Evolutionary conservation across 179 eudicot species (phyloP), one percentile per base, ranked within the genome.

Genomic region (Carnegiea gigantea): DNA sequence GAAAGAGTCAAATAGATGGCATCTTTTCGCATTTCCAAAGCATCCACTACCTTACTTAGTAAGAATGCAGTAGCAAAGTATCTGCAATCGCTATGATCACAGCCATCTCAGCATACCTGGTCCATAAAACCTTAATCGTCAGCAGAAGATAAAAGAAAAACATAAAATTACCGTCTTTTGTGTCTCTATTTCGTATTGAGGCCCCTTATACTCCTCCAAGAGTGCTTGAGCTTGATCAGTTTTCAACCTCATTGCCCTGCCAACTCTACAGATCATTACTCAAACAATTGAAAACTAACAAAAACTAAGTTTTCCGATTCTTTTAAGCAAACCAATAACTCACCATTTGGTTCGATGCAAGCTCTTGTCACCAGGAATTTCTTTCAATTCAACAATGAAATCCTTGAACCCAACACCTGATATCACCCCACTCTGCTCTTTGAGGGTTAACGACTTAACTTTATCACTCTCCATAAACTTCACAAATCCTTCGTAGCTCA

Each of bases 301-400:
- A 76, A 54, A 54, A 15, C 48, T 12, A 9, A 36, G 40, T 26
- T 26, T 67, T 24, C 26, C 9, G 20, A 53, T 30, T 76, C 76
- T 40, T 54, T 21, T 24, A 75, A 5, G 57, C 77, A 83, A 40
- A 72, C 49, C 21, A 72, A 78, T 85, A 60, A 14, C 87, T 73
- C 85, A 95, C 98, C 98, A 93, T 88, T 89, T 90, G 38, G 92
- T 91, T 84, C 86, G 86, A 84, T 89, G 97, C 90, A 95, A 88
- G 77, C 84, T 89, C 85, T 91, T 95, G 21, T 86, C 95, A 13
- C 98, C 97, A 2, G 93, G 97, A 82, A 89, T 86, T 64, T 92
- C 92, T 73, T 93, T 92, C 84, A 95, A 81, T 71, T 95, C 95
- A 78, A 93, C 97, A 84, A 95, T 83, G 84, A 92, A 95, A 82